Base-by-base conservation (phyloP, 192 early-diverging fungal species). In the Cetraspora pellucida region DNA sequence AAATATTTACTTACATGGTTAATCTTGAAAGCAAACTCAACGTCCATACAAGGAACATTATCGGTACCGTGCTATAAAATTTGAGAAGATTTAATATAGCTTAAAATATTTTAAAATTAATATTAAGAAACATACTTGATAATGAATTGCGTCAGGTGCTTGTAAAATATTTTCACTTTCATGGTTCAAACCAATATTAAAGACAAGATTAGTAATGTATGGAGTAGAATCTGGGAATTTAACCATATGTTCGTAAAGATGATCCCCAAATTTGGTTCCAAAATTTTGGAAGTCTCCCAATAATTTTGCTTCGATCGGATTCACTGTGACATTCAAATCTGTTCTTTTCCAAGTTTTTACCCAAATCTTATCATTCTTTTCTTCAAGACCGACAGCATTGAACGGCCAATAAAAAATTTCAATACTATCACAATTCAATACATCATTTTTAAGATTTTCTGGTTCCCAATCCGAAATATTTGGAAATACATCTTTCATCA, bases 361-460 rank as follows among this genome's bases (percentile, higher is more conserved):
- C 83, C 83, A 84, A n/a, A 82, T n/a, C 25, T 59, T 67, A 6
- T 84, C 83, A 14, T 81, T 61, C 3, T 47, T 60, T 5, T 55
- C 17, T 19, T 55, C 58, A 2, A 43, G 11, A 1, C 1, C 19
- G 10, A 3, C 0, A 19, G 19, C 2, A 23, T 84, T 73, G 49
- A 80, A 78, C 23, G 83, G 79, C 83, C 79, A 84, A 55, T 84
- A 80, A 63, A 84, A 82, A 58, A 82, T 73, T 67, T 84, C 74
- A 9, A 81, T 52, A 31, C 77, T 59, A 27, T 82, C 79, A 28
- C 55, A 80, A 44, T 43, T 72, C 77, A 11, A 61, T 68, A 47
- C 73, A 21, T 74, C 10, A 17, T 59, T 63, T 17, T 71, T 50
- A 19, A 80, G 7, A n/a, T 66, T 44, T 17, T 21, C 14, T 4